phyloP scores from a whole-genome alignment of 1,139 yeast genomes.

The Diutina scorzettiae region DNA sequence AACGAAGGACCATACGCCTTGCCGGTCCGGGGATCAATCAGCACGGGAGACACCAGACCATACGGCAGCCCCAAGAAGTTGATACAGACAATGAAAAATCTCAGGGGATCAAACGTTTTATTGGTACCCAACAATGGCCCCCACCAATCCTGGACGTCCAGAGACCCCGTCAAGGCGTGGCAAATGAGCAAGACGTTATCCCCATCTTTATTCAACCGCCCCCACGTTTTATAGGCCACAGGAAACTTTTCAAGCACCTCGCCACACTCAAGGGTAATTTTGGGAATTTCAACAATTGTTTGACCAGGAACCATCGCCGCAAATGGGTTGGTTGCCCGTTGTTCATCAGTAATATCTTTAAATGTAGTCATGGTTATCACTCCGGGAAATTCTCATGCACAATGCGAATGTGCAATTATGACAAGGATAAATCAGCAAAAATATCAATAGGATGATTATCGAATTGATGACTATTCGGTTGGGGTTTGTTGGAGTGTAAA shows the following conservation, averaged over 20 bases:
- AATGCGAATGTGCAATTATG: no score
- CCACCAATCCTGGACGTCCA: constrained; percentile 98
- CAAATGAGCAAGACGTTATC: constrained; percentile 79
- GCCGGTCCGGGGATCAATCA: constrained; percentile 61
- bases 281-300: constrained; percentile 71
- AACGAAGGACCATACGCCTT: constrained; percentile 85
- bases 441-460: no score
- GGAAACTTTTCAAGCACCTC: constrained; percentile 65
- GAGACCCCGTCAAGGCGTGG: constrained; percentile 91
- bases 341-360: constrained; percentile 35
- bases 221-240: constrained; percentile 96
- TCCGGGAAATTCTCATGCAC: no score
- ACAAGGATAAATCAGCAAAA: no score
- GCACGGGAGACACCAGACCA: constrained; percentile 88
- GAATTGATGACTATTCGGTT: no score
- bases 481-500: no score
- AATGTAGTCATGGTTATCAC: constrained; percentile 2
- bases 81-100: constrained; percentile 75
- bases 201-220: constrained; percentile 50
- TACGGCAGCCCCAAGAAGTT: constrained; percentile 93
- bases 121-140: constrained; percentile 85
- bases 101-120: constrained; percentile 81
- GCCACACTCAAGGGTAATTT: constrained; percentile 61
- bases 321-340: constrained; percentile 46
- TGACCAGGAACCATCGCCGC: constrained; percentile 69